Base-by-base conservation (phyloP, 345 rosid species). In the Eucalyptus curtisii region DNA sequence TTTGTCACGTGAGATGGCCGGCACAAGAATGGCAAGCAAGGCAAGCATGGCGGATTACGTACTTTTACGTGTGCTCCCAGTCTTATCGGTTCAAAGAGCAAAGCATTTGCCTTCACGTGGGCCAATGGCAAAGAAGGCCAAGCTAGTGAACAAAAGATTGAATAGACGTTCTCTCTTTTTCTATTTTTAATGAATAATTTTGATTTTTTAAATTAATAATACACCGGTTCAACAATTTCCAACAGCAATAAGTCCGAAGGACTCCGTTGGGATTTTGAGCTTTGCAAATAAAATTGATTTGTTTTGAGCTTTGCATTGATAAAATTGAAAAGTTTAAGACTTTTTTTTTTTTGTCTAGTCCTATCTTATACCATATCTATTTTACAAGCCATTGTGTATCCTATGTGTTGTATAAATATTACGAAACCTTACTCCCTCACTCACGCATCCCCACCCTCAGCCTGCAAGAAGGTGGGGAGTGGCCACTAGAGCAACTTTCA, bases 21-120 rank as follows among this genome's bases (percentile, higher is more conserved):
- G 68, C 68, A 6, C 68, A 30, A 61, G 33, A 61, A 61, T 61
- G 68, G 68, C 33, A 30, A 61, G 68, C 33, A 30, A 61, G 68
- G 68, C 33, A 24, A 55, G 61, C 61, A 4, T 22, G n/a, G 8
- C 0, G 1, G 33, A 0, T 61, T 0, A 27, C 33, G 0, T 3
- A 12, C 68, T 61, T 27, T 27, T 30, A 30, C 33, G 33, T 27
- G 3, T 30, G 68, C 15, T 61, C n/a, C 31, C 68, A 0, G 68
- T 61, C 33, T 13, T 27, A 61, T 27, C 16, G 17, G 68, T 61
- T 61, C 33, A 1, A 30, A 27, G 68, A 61, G 68, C 68, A 6
- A 27, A 61, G 4, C 16, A 61, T 61, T 61, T 30, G 68, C 68
- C 68, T 30, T 27, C 68, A 61, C 17, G 2, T 61, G 33, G 33